Percentiles rank a stretch among this genome's conserved stretches.
Evolutionary conservation across 192 early-diverging fungal genomes (phyloP).

Genomic region (Rhizophagus sp.): DNA sequence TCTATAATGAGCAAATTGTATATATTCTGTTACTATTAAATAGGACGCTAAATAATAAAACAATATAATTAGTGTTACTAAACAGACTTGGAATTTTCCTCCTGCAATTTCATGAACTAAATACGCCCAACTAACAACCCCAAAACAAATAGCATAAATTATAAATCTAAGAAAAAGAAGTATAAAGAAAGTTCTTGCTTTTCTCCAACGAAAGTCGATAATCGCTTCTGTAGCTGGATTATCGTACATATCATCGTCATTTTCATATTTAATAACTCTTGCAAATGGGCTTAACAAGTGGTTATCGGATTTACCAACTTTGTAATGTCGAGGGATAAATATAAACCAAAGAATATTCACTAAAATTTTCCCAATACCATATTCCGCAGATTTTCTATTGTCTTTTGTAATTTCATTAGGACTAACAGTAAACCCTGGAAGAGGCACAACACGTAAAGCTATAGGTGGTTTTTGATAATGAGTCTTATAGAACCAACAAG

Average conservation of each 20-base stretch:
- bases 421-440: not conserved
- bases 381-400: not conserved
- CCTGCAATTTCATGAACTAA: not conserved
- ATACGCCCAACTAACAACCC: not conserved
- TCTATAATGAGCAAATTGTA: not conserved
- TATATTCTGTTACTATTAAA: not conserved
- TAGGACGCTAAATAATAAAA: not conserved
- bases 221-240: not conserved
- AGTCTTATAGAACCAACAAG: not conserved
- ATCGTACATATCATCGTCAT: not conserved
- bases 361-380: not conserved
- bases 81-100: not conserved
- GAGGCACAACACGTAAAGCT: not conserved
- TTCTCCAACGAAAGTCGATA: not conserved
- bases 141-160: not conserved
- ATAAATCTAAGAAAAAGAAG: not conserved
- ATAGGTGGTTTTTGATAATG: not conserved
- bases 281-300: not conserved
- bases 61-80: not conserved
- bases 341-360: not conserved
- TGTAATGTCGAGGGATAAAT: not conserved
- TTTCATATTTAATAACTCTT: not conserved
- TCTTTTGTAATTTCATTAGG: not conserved
- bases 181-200: not conserved
- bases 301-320: not conserved